Evolutionary conservation across 2,329 filamentous ascomycete species (phyloP).

Genomic region (Trichoderma citrinoviride): DNA sequence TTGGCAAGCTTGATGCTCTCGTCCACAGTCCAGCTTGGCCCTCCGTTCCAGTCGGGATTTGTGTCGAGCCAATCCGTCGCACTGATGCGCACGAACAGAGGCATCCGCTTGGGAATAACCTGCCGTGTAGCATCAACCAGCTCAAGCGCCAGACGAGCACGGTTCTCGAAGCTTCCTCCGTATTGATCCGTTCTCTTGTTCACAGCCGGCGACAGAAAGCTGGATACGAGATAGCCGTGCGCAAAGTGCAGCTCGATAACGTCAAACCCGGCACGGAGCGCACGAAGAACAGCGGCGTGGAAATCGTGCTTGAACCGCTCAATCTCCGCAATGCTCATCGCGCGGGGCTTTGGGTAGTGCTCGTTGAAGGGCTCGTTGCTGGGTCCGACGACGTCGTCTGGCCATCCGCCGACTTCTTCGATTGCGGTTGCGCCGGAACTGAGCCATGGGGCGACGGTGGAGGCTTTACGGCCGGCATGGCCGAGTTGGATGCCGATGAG

Average conservation of each 20-base stretch:
- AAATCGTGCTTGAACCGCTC: constrained; percentile 60
- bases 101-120: constrained; percentile 64
- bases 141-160: constrained; percentile 65
- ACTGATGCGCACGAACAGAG: constrained; percentile 70
- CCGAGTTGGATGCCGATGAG: constrained; percentile 71
- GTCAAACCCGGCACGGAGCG: constrained; percentile 64
- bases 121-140: constrained; percentile 60
- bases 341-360: constrained; percentile 57
- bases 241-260: constrained; percentile 70
- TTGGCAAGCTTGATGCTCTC: constrained; percentile 63
- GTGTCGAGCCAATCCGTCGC: constrained; percentile 73
- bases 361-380: constrained; percentile 53
- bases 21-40: constrained; percentile 60
- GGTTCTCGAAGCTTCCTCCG: constrained; percentile 69
- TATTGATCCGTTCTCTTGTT: constrained; percentile 69
- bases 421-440: constrained; percentile 45
- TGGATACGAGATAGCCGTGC: constrained; percentile 72
- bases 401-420: constrained; percentile 49
- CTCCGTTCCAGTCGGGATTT: constrained; percentile 49
- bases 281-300: constrained; percentile 51
- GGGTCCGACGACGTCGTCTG: constrained; percentile 46
- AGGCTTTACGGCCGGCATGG: constrained; percentile 68
- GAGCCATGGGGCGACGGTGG: constrained; percentile 61
- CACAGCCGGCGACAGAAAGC: constrained; percentile 65
- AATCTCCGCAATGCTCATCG: constrained; percentile 64